Evolutionary conservation across 495 filamentous ascomycete species (phyloP), one percentile per base, ranked within the genome.

Genomic region (Lichina pygmaea): DNA sequence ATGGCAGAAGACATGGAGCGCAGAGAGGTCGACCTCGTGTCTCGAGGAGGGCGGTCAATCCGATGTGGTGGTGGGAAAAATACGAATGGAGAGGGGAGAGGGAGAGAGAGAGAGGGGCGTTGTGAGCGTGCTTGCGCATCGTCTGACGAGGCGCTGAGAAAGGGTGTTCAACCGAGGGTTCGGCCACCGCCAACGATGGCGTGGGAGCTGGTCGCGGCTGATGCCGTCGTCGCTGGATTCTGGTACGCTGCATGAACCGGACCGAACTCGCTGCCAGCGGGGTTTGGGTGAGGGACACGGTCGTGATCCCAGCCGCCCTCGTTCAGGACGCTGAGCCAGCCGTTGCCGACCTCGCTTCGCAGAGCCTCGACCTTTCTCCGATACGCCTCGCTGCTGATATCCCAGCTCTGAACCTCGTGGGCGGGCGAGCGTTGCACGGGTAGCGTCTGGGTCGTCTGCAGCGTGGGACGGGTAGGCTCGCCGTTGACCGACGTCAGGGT

Each of bases 331-430:
- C 73, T 83, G 33, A 94, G 67, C 70, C 91, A 97, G 43, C 73
- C 75, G 49, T 71, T 78, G 34, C 83, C 81, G 44, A 91, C 73
- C 49, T 93, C 81, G 51, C 75, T 76, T 39, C 80, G 77, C 13
- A 93, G 60, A 10, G 78, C 78, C 57, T 89, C 83, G 42, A 95
- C 72, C 52, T 85, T 85, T 57, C 77, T 78, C 37, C 73, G 71
- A 57, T 86, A 93, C 6, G 82, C 62, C 53, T 92, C 82, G 43
- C 77, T 75, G 44, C 73, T 73, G 41, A 75, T 60, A 44, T 72
- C 71, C 70, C 79, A 80, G 40, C 66, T 46, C 65, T 61, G 34
- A 56, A 58, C 39, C 68, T 64, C 30, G 57, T 63, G 53, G 62
- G 63, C 39, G 57, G 50, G 39, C 59, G 39, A 15, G 13, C 41